Percentiles rank a stretch among this genome's conserved stretches.
phyloP scores from a whole-genome alignment of 306 rosid genomes.

The Casuarina glauca region DNA sequence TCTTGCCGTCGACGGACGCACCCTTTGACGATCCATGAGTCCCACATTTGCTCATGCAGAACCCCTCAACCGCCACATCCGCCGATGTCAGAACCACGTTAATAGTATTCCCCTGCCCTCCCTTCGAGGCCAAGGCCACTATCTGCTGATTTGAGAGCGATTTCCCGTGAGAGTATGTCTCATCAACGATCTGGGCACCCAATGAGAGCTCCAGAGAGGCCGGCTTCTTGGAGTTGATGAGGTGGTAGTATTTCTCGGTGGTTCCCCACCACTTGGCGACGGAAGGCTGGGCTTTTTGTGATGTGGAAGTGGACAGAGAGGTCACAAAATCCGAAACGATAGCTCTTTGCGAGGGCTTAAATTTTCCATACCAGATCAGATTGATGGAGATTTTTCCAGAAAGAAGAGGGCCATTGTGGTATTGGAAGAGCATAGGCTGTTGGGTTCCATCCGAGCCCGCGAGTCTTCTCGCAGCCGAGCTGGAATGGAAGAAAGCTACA shows the following conservation, averaged over 20 bases:
- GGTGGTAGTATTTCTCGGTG: slow-evolving; percentile 44
- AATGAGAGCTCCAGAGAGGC: slow-evolving; percentile 24
- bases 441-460: slow-evolving; percentile 32
- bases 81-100: slow-evolving; percentile 56
- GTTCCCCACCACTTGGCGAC: slow-evolving; percentile 57
- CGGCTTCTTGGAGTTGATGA: slow-evolving; percentile 21
- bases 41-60: slow-evolving; percentile 60
- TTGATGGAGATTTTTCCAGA: slow-evolving; percentile 50
- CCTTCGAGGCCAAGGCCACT: slow-evolving; percentile 45
- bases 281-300: slow-evolving; percentile 39
- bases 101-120: slow-evolving; percentile 31
- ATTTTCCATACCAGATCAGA: slow-evolving; percentile 75
- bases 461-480: slow-evolving; percentile 47
- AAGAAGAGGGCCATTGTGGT: slow-evolving; percentile 80
- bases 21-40: slow-evolving; percentile 39
- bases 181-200: slow-evolving; percentile 45
- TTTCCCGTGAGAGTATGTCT: slow-evolving; percentile 44
- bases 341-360: slow-evolving; percentile 65
- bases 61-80: slow-evolving; percentile 53
- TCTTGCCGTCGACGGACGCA: slow-evolving; percentile 15
- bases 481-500: slow-evolving; percentile 32
- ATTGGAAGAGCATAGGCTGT: slow-evolving; percentile 44
- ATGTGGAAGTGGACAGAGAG: slow-evolving; percentile 52
- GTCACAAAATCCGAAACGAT: slow-evolving; percentile 61
- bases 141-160: slow-evolving; percentile 44